phyloP scores from a whole-genome alignment of 116 monocot genomes.

The Trichopus zeylanicus region DNA sequence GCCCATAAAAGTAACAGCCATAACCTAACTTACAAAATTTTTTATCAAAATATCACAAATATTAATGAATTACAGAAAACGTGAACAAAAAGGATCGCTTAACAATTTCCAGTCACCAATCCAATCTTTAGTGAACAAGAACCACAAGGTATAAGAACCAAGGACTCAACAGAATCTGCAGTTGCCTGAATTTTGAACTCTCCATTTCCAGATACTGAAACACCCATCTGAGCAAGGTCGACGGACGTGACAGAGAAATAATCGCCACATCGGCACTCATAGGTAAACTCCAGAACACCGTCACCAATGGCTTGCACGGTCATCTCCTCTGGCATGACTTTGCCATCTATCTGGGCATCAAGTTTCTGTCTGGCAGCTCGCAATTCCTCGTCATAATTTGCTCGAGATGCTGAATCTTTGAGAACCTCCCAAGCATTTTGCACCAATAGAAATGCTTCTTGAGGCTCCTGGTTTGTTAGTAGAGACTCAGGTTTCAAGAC shows the following conservation, averaged over 20 bases:
- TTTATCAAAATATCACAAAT: too few relatives aligned
- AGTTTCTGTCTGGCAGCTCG: constrained; percentile 27
- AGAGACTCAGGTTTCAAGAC: constrained; percentile 1
- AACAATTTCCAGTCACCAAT: too few relatives aligned
- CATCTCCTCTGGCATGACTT: constrained; percentile 70
- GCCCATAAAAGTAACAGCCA: too few relatives aligned
- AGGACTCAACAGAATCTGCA: constrained; percentile 8
- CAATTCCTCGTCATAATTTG: constrained; percentile 58
- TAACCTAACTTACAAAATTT: too few relatives aligned
- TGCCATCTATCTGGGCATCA: constrained; percentile 25
- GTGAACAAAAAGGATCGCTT: too few relatives aligned
- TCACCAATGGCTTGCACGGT: constrained; percentile 14
- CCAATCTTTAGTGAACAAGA: constrained; percentile 61
- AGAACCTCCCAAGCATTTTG: constrained; percentile 95
- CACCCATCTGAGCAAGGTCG: constrained; percentile 58
- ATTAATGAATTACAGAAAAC: too few relatives aligned
- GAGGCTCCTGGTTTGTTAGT: not conserved
- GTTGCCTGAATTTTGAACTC: not conserved
- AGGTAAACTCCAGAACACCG: constrained; percentile 38
- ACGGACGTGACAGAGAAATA: constrained; percentile 34
- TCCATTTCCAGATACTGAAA: constrained; percentile 18
- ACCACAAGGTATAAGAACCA: constrained; percentile 55
- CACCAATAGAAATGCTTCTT: constrained; percentile 53
- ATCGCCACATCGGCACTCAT: constrained; percentile 87
- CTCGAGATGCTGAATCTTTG: constrained; percentile 42